phyloP scores from a whole-genome alignment of 2,329 filamentous ascomycete genomes.

The Colletotrichum zoysiae region DNA sequence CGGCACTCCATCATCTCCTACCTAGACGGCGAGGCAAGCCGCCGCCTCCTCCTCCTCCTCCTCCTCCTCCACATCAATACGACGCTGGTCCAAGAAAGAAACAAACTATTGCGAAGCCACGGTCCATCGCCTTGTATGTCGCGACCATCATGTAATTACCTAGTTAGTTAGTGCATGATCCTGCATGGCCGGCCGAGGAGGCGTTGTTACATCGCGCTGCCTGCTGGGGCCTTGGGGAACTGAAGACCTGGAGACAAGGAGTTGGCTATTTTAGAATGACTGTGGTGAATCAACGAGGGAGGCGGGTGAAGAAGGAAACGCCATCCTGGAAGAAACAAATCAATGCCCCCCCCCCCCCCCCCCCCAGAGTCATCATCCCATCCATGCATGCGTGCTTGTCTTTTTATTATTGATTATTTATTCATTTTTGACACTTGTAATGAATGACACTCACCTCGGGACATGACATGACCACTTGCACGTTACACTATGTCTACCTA shows the following conservation, averaged over 20 bases:
- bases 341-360: slow-evolving; percentile 27
- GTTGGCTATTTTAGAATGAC: slow-evolving; percentile 28
- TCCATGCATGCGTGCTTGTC: slow-evolving; percentile 10
- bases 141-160: neutral
- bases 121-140: neutral
- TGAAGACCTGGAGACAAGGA: neutral
- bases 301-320: neutral
- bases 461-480: neutral
- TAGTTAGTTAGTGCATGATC: neutral
- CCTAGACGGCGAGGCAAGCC: slow-evolving; percentile 1
- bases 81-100: neutral
- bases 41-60: neutral
- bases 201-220: slow-evolving; percentile 8
- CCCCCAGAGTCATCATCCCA: neutral
- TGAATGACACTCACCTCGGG: slow-evolving; percentile 1
- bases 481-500: neutral
- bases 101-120: neutral
- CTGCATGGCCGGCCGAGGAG: slow-evolving; percentile 12
- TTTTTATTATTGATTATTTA: neutral
- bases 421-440: neutral
- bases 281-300: slow-evolving; percentile 21
- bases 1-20: too few species aligned
- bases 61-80: neutral
- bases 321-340: slow-evolving; percentile 32
- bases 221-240: neutral